These are phyloP conservation scores for Populus tomentosa DNA, from an alignment of 441 rosid genomes.

Conservation along the genomic window DNA sequence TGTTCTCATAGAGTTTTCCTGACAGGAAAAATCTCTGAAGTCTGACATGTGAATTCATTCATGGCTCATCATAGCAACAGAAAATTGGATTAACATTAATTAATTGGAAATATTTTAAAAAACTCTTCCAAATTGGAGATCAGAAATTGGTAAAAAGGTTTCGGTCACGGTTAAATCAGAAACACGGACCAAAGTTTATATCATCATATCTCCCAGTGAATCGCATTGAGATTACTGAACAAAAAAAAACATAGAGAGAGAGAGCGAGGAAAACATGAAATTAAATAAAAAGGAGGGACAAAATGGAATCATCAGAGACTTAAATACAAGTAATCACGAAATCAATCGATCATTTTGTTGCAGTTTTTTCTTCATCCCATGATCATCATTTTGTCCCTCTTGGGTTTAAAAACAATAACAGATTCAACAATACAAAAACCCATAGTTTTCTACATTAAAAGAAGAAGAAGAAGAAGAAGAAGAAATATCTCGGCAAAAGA, in stretches of 20 bases:
- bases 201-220: neutral
- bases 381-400: neutral
- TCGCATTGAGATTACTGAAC: neutral
- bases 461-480: too few relatives aligned
- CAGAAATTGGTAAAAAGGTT: neutral
- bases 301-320: conserved; percentile 1
- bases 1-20: neutral
- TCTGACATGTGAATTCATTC: neutral
- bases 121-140: neutral
- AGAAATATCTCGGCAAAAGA: neutral
- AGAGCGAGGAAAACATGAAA: neutral
- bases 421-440: neutral
- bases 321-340: neutral
- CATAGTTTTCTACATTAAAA: neutral
- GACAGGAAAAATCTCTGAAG: neutral
- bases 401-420: neutral
- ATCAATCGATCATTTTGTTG: neutral
- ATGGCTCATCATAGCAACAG: neutral
- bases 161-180: neutral
- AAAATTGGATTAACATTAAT: neutral
- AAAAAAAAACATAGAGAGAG: too few relatives aligned
- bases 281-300: neutral
- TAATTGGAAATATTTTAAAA: neutral
- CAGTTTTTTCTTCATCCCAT: neutral
- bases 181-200: neutral